Conservation (phyloP, 139 green algal species). For the Chlamydomonas schloesseri region DNA sequence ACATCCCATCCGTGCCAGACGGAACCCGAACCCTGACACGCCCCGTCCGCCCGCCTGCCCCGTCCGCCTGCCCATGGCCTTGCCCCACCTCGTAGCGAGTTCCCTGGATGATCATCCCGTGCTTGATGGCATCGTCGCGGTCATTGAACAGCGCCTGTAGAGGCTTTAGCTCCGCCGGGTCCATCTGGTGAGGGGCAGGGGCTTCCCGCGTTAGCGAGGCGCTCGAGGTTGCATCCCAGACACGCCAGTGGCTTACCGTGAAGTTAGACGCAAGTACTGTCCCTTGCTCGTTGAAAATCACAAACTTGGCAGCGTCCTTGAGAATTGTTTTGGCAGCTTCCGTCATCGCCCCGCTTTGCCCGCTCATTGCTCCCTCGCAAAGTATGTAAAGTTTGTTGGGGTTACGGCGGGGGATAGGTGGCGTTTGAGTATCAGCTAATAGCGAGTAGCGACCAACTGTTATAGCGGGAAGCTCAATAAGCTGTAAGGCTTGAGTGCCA, state of each 20-base stretch:
- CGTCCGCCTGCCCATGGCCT: no score
- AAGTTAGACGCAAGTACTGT: conserved; percentile 37
- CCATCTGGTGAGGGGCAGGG: neutral
- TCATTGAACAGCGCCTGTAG: conserved; percentile 50
- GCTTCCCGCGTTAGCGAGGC: no score
- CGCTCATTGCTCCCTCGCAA: conserved; percentile 2
- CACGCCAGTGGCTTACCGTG: neutral
- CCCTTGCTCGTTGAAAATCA: conserved; percentile 37
- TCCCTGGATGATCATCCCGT: conserved; percentile 53
- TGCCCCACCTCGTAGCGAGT: conserved; percentile 57
- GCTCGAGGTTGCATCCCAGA: neutral
- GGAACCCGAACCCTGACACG: no score
- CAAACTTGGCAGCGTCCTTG: conserved; percentile 32
- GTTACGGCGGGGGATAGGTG: no score
- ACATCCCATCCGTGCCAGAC: no score
- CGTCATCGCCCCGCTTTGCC: neutral
- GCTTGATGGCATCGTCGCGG: conserved; percentile 59
- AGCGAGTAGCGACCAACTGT: no score
- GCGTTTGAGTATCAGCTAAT: no score
- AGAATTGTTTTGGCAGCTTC: conserved; percentile 23
- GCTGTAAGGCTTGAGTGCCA: no score
- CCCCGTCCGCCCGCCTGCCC: no score
- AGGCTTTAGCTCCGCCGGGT: conserved; percentile 51
- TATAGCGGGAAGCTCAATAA: no score
- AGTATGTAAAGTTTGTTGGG: no score